Percentiles rank a stretch among this genome's conserved stretches.
Evolutionary conservation across 371 early-diverging fungal species (phyloP).

Genomic region (Mucor racemosus): DNA sequence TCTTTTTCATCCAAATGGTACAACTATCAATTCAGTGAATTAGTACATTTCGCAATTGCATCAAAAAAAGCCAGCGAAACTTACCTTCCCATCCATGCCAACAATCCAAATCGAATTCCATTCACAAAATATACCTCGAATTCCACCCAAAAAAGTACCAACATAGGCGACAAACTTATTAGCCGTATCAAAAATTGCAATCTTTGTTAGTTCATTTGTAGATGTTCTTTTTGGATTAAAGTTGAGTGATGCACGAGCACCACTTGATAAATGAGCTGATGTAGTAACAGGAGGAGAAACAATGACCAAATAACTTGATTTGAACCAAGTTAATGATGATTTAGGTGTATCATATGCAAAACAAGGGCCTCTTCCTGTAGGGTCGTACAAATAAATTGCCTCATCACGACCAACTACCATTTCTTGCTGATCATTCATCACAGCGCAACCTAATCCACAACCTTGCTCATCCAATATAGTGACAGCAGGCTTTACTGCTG

Average conservation of each 20-base stretch:
- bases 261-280: constrained; percentile 42
- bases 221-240: constrained; percentile 38
- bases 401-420: constrained; percentile 88
- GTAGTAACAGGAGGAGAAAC: constrained; percentile 70
- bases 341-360: constrained; percentile 89
- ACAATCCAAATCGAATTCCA: constrained; percentile 92
- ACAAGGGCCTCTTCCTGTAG: constrained; percentile 92
- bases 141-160: constrained; percentile 73
- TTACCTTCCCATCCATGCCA: constrained; percentile 79
- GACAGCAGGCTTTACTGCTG: constrained; percentile 57
- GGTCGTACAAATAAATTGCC: constrained; percentile 90
- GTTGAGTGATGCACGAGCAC: constrained; percentile 37
- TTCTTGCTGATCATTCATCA: constrained; percentile 76
- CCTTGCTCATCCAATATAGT: constrained; percentile 84
- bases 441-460: constrained; percentile 78
- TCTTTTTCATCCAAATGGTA: constrained; percentile 88
- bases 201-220: constrained; percentile 56
- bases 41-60: not conserved
- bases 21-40: constrained; percentile 45
- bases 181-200: constrained; percentile 89
- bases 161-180: constrained; percentile 90
- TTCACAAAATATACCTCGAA: constrained; percentile 75
- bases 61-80: not conserved
- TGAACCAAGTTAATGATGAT: constrained; percentile 76
- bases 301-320: constrained; percentile 74